These are phyloP conservation scores for Corchorus capsularis DNA, from an alignment of 345 rosid genomes.

Conservation along the genomic window DNA sequence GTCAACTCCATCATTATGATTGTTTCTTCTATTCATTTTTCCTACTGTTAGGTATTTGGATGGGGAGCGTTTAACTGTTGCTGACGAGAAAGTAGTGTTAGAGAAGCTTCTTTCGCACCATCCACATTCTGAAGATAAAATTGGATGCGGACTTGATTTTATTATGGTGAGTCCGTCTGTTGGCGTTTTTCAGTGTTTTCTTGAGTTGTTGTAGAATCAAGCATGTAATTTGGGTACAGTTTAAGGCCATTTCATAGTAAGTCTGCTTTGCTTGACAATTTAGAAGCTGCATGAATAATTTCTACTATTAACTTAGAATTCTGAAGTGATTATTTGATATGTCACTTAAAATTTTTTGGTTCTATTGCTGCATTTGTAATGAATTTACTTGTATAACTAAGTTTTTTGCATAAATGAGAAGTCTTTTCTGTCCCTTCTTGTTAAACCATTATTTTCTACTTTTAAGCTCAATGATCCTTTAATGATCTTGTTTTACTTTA, in stretches of 20 bases:
- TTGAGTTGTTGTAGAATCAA: background rate
- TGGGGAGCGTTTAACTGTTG: constrained; percentile 62
- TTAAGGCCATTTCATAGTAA: background rate
- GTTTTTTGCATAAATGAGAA: background rate
- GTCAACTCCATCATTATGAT: background rate
- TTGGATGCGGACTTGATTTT: constrained; percentile 77
- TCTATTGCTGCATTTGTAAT: background rate
- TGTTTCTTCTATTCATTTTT: constrained; percentile 12
- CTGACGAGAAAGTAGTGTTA: constrained; percentile 59
- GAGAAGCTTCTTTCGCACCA: constrained; percentile 77
- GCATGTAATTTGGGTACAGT: background rate
- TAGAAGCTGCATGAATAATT: background rate
- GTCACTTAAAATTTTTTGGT: background rate
- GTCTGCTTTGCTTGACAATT: background rate
- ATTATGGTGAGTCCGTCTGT: constrained; percentile 61
- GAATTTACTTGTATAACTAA: background rate
- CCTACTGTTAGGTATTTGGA: constrained; percentile 59
- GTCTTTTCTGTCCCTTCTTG: background rate
- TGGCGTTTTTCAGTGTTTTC: background rate
- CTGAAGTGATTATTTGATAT: background rate
- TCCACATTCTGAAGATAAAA: constrained; percentile 77
- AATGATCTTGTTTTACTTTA: background rate
- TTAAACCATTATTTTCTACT: background rate
- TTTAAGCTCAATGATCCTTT: background rate
- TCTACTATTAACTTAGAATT: constrained; percentile 1